Evolutionary conservation across 2,329 filamentous ascomycete genomes (phyloP), one percentile per base, ranked within the genome.

Genomic region (Beauveria sp.): DNA sequence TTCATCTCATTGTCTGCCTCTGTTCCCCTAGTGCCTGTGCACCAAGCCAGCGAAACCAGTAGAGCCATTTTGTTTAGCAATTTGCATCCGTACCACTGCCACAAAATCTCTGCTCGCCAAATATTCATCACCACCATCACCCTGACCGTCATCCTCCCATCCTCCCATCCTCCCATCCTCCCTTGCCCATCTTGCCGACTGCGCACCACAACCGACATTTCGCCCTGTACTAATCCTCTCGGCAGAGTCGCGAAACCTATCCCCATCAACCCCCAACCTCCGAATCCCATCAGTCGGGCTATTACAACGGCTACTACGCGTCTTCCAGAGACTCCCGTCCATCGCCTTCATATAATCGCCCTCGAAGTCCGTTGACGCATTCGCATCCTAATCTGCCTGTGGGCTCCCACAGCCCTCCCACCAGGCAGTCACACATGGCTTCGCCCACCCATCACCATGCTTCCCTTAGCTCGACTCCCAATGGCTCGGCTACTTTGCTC

Each of bases 201-300:
- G 38, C 45, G 16, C 34, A 24, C 26, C 20, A 40, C 66, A 69
- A 69, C 22, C 61, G 62, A 66, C 63, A 67, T 69, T 57, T 28
- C n/a, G 26, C 45, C 51, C 55, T 18, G 10, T 66, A 66, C 65
- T 65, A 52, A 63, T 60, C 62, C 60, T 62, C 62, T 56, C 63
- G 63, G 52, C 70, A 83, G 80, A 72, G 74, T 69, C 81, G 77
- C 70, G 82, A 84, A 66, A 70, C 77, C 38, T 83, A 83, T 73
- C 72, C 70, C 40, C 46, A 57, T 61, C 81, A 83, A 70, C 69
- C 77, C 53, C 72, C 74, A 65, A 63, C 77, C 48, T 69, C 72
- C 64, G 80, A 83, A 63, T 73, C 79, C 49, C 75, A 70, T 62
- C 69, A 72, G 57, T 63, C 72, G 38, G 69, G 79, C 52, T 84